Conservation (phyloP, 2,329 filamentous ascomycete genomes). For the Arthroderma sp. region DNA sequence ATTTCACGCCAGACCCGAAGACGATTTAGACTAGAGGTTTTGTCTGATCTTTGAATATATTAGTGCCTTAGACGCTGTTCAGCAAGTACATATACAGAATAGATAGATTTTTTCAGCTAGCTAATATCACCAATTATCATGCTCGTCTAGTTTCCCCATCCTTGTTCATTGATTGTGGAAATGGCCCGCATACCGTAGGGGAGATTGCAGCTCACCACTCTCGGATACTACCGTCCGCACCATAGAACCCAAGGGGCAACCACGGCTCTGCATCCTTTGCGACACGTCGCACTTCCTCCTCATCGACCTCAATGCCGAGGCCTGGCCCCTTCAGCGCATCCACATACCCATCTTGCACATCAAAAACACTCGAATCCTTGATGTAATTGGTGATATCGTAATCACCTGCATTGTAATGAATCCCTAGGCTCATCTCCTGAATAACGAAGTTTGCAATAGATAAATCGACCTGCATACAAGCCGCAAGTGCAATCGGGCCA, state of each 20-base stretch:
- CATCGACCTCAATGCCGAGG: constrained; percentile 58
- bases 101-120: no score
- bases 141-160: no score
- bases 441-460: constrained; percentile 54
- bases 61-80: no score
- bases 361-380: constrained; percentile 51
- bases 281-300: constrained; percentile 50
- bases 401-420: constrained; percentile 59
- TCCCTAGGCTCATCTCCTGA: constrained; percentile 65
- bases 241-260: constrained; percentile 53
- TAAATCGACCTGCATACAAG: constrained; percentile 53
- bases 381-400: constrained; percentile 55
- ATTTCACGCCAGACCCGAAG: no score
- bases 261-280: constrained; percentile 49
- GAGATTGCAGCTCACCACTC: constrained; percentile 44
- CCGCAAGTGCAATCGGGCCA: constrained; percentile 59
- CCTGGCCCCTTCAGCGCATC: constrained; percentile 47
- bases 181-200: no score
- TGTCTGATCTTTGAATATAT: no score
- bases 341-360: constrained; percentile 54
- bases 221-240: constrained; percentile 51
- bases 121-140: no score
- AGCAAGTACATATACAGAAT: no score
- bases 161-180: no score
- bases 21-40: no score